Conservation (phyloP, 371 early-diverging fungal species). For the Mucor lusitanicus region DNA sequence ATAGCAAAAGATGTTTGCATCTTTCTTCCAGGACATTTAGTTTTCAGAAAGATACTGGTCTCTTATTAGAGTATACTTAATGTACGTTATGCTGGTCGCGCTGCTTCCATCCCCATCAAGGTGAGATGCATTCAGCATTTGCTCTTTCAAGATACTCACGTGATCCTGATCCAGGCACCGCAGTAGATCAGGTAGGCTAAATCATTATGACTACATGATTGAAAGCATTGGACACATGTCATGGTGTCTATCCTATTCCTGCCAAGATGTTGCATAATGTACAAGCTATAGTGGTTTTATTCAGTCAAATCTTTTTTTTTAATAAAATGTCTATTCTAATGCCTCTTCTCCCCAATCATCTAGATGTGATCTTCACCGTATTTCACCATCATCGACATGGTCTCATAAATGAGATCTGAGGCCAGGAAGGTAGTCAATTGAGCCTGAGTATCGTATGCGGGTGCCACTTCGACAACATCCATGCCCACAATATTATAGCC, state of each 20-base stretch:
- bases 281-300: background rate
- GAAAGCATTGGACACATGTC: too few species aligned
- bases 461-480: constrained; percentile 54
- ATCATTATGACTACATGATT: too few species aligned
- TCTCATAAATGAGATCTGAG: constrained; percentile 48
- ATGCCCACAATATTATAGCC: constrained; percentile 48
- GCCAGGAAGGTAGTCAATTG: constrained; percentile 51
- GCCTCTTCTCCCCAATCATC: background rate
- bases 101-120: too few species aligned
- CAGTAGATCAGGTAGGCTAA: background rate
- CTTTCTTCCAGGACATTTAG: too few species aligned
- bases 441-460: constrained; percentile 54
- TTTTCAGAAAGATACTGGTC: too few species aligned
- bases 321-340: background rate
- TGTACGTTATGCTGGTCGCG: too few species aligned
- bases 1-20: too few species aligned
- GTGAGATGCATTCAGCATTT: too few species aligned
- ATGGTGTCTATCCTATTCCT: too few species aligned
- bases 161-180: background rate
- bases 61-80: too few species aligned
- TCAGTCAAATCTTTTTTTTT: background rate
- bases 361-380: constrained; percentile 15
- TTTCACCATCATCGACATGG: constrained; percentile 50
- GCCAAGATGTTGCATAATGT: too few species aligned
- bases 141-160: background rate